phyloP scores from a whole-genome alignment of 345 rosid genomes.

The Bruguiera parviflora region DNA sequence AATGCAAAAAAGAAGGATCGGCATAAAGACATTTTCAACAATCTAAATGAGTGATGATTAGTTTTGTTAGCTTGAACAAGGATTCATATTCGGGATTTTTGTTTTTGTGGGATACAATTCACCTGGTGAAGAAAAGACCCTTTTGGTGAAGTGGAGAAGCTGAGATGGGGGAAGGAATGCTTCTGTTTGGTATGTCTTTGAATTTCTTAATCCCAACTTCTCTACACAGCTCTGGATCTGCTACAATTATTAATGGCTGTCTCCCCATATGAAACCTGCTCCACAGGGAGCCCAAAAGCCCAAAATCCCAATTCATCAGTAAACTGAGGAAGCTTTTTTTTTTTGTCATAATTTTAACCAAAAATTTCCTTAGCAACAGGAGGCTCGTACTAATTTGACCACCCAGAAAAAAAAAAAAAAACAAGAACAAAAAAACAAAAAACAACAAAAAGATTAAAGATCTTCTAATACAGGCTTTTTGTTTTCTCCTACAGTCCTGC shows the following conservation, averaged over 20 bases:
- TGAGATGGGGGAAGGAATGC: slow-evolving; percentile 91
- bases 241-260: slow-evolving; percentile 78
- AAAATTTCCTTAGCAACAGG: neutral
- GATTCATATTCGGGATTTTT: no score
- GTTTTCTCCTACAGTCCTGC: no score
- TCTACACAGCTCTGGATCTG: slow-evolving; percentile 79
- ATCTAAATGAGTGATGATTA: no score
- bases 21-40: no score
- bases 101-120: neutral
- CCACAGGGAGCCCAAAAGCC: slow-evolving; percentile 2
- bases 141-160: slow-evolving; percentile 93
- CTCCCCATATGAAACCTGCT: slow-evolving; percentile 97
- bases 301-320: neutral
- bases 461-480: neutral
- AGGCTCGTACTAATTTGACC: neutral
- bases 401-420: no score
- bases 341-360: neutral
- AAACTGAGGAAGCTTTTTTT: neutral
- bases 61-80: no score
- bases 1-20: no score
- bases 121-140: slow-evolving; percentile 96
- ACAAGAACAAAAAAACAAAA: no score
- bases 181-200: slow-evolving; percentile 75
- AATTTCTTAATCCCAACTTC: slow-evolving; percentile 92
- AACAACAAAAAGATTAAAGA: neutral